Conservation (phyloP, 805 yeast species). For the Sugiyamaella boreocaroliniensis region DNA sequence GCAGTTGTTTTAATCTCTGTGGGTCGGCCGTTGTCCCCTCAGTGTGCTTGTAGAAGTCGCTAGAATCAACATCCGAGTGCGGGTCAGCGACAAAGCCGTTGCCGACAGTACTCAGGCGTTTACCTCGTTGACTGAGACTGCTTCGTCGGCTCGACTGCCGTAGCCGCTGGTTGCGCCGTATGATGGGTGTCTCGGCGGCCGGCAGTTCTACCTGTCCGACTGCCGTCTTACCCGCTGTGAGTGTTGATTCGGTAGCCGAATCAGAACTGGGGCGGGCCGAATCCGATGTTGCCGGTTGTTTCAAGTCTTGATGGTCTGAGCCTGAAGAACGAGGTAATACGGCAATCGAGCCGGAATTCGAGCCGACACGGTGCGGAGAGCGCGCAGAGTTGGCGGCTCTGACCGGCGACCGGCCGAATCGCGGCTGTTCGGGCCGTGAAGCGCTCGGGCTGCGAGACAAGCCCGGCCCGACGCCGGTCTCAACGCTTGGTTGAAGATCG, state of each 20-base stretch:
- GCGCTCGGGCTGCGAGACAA: no score
- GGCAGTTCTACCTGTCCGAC: conserved; percentile 4
- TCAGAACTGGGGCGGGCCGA: no score
- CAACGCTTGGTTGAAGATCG: no score
- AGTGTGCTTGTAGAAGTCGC: conserved; percentile 55
- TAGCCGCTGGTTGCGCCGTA: conserved; percentile 32
- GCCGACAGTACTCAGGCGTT: conserved; percentile 66
- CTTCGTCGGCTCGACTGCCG: conserved; percentile 26
- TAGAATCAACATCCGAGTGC: conserved; percentile 50
- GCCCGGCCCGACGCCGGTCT: no score
- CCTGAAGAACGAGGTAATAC: no score
- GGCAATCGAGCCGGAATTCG: no score
- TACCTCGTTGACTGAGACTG: conserved; percentile 46
- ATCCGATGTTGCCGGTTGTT: no score
- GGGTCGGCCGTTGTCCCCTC: conserved; percentile 63
- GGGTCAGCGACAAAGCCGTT: conserved; percentile 58
- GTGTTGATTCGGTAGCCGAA: background rate
- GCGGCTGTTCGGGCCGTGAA: no score
- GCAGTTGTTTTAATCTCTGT: conserved; percentile 60
- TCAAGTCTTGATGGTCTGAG: no score
- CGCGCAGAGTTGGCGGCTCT: no score
- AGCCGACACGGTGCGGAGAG: no score
- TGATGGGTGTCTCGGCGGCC: conserved; percentile 35
- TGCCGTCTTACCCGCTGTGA: background rate
- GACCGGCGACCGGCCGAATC: no score